A percentile compares a stretch with the other conserved stretches of the same genome.
Conservation (phyloP, 371 early-diverging fungal species). For the Circinella umbellata region DNA sequence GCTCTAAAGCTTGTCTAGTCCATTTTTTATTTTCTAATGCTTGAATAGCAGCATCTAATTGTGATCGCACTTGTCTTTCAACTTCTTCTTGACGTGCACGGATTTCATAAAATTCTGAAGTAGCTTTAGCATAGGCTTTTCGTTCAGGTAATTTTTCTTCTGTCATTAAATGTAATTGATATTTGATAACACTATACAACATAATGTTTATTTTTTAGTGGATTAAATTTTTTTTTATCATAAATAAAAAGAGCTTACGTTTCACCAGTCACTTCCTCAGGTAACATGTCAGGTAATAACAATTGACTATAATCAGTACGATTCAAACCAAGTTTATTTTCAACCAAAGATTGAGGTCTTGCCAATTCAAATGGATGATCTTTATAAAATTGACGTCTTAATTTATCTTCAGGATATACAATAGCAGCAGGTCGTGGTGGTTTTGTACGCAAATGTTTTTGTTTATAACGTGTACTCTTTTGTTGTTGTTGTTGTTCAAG, state of each 20-base stretch:
- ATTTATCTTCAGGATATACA: conserved; percentile 86
- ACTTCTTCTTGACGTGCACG: conserved; percentile 75
- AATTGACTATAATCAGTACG: conserved; percentile 52
- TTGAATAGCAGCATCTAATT: conserved; percentile 39
- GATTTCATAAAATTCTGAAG: conserved; percentile 71
- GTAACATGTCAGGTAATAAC: conserved; percentile 55
- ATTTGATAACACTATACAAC: conserved; percentile 77
- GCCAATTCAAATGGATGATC: conserved; percentile 89
- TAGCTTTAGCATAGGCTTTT: conserved; percentile 76
- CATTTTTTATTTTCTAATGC: conserved; percentile 30
- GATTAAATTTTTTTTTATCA: too few relatives aligned
- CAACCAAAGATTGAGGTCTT: conserved; percentile 69
- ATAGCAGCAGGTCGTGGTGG: conserved; percentile 70
- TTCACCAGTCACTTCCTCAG: conserved; percentile 66
- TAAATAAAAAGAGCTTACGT: conserved; percentile 47
- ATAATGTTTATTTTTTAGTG: too few relatives aligned
- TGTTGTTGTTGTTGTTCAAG: conserved; percentile 13
- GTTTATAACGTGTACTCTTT: conserved; percentile 36
- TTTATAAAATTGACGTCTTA: conserved; percentile 82
- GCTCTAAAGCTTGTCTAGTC: conserved; percentile 37
- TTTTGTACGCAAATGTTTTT: conserved; percentile 60
- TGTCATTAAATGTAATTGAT: conserved; percentile 78
- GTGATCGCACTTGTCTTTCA: conserved; percentile 66
- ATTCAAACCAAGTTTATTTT: conserved; percentile 52
- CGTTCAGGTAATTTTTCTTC: conserved; percentile 63